Conservation (phyloP, 148 eudicot genomes). For the Vaccinium corymbosum region DNA sequence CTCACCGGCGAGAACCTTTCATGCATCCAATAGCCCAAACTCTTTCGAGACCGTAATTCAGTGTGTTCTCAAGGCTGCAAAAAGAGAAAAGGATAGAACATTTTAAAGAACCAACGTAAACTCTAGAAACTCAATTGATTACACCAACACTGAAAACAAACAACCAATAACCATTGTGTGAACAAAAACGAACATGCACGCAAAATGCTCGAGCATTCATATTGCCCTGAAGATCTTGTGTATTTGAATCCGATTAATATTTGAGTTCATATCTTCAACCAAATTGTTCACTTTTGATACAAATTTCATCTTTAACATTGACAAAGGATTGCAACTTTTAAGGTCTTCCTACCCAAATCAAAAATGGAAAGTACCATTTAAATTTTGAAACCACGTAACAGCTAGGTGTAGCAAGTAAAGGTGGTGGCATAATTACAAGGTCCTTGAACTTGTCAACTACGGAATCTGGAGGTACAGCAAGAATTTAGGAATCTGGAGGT, state of each 20-base stretch:
- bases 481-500: not conserved
- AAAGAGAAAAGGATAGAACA: slow-evolving; percentile 1
- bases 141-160: not conserved
- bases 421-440: not conserved
- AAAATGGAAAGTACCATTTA: not conserved
- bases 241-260: not conserved
- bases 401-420: slow-evolving; percentile 11
- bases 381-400: not conserved
- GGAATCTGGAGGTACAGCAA: not conserved
- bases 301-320: not conserved
- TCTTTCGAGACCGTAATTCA: slow-evolving; percentile 85
- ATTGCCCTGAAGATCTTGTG: not conserved
- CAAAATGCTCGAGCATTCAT: not conserved
- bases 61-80: slow-evolving; percentile 88
- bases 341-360: not conserved
- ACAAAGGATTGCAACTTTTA: not conserved
- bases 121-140: slow-evolving; percentile 3
- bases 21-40: slow-evolving; percentile 93
- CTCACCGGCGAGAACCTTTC: slow-evolving; percentile 82
- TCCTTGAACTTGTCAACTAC: not conserved
- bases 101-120: slow-evolving; percentile 6
- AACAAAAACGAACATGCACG: not conserved
- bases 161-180: not conserved
- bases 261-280: slow-evolving; percentile 2
- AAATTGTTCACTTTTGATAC: not conserved